Base-by-base conservation (phyloP, 768 basidiomycete species). In the Trametes maxima region DNA sequence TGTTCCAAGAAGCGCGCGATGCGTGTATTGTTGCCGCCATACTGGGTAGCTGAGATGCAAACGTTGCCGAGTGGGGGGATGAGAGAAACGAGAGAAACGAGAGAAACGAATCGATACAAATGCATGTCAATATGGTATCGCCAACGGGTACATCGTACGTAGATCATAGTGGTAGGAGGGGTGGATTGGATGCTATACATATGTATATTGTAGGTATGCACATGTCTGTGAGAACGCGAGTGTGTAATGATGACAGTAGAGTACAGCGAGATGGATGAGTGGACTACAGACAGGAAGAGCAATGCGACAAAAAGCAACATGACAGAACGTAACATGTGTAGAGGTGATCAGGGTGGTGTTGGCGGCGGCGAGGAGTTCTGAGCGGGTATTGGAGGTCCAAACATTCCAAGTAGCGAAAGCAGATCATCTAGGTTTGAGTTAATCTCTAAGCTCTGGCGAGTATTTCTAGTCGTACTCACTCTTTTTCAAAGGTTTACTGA, bases 401-500 rank as follows among this genome's bases (percentile, higher is more conserved):
- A 86, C 79, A 79, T 84, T 2, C 82, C 80, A 37, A 88, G 68
- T 8, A 88, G 69, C 14, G 79, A 75, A 24, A 80, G 70, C 28
- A 88, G 70, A 65, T 88, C 86, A 49, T 72, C 86, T 88, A 59
- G 19, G 24, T 48, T 28, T 14, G 25, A 42, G 54, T 42, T 17
- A 28, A 22, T 36, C 42, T 14, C 10, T n/a, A n/a, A n/a, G 28
- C 42, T 14, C 47, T 22, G 14, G 5, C 16, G 16, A 24, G 43
- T 16, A 10, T 17, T 5, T 39, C 2, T 6, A 4, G 17, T 2
- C 61, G 53, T 28, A 55, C 75, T 62, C 60, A 85, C 86, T 75
- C 68, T 83, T 86, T 67, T 78, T 83, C 42, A 90, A 73, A 13
- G 89, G 89, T 73, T 91, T 91, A 68, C 84, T 88, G 65, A 89